phyloP scores from a whole-genome alignment of 2,329 filamentous ascomycete genomes.

The Colletotrichum paranaense region DNA sequence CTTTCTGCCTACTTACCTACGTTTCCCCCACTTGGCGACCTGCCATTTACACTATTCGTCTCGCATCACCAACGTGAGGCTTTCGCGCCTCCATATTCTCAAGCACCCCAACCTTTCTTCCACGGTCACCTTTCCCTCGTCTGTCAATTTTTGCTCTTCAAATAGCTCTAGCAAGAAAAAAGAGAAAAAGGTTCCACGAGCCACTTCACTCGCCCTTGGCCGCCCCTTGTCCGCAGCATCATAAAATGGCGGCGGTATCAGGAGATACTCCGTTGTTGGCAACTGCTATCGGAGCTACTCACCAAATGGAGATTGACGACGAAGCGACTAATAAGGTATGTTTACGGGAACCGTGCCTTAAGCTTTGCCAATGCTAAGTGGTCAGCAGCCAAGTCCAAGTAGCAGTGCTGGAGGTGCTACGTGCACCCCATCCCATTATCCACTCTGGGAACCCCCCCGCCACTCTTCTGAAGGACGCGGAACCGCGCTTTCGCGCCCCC shows the following conservation, averaged over 20 bases:
- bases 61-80: not conserved
- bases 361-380: not conserved
- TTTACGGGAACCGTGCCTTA: not conserved
- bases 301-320: not conserved
- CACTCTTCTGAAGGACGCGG: constrained; percentile 6
- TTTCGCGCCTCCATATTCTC: too few species aligned
- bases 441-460: not conserved
- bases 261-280: not conserved
- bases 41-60: not conserved
- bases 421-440: not conserved
- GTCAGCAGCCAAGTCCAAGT: not conserved
- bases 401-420: not conserved
- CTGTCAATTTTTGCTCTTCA: not conserved
- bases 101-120: too few species aligned
- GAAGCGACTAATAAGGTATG: not conserved
- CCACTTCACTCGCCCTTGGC: not conserved
- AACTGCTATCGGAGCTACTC: not conserved
- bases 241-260: not conserved
- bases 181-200: not conserved
- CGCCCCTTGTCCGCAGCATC: not conserved
- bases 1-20: not conserved
- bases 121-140: not conserved
- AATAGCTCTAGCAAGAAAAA: not conserved
- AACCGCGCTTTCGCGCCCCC: constrained; percentile 5
- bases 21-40: not conserved